A percentile compares a stretch with the other conserved stretches of the same genome.
Conservation (phyloP, 2,329 filamentous ascomycete species). For the Penicillium occitanis region DNA sequence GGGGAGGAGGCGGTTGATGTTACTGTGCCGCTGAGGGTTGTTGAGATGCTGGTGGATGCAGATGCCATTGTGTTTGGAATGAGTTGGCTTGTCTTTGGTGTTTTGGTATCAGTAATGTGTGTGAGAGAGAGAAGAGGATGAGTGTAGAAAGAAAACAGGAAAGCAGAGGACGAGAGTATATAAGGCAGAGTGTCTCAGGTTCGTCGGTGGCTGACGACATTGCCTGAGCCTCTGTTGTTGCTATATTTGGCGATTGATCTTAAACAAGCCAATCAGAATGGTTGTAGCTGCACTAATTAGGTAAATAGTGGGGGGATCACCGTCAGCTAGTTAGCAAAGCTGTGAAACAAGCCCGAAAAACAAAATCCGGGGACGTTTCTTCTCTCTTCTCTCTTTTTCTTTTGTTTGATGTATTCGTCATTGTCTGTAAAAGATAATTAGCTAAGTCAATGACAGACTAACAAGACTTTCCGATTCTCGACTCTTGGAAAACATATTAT, state of each 20-base stretch:
- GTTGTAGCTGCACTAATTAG: background rate
- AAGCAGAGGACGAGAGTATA: background rate
- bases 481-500: background rate
- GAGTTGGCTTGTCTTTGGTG: too few relatives aligned
- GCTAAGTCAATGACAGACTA: background rate
- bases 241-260: background rate
- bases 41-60: background rate
- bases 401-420: background rate
- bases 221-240: background rate
- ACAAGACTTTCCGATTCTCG: background rate
- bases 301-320: background rate
- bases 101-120: too few relatives aligned
- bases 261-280: background rate
- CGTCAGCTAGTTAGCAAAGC: background rate
- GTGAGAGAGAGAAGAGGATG: too few relatives aligned
- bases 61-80: background rate
- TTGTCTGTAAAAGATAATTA: too few relatives aligned
- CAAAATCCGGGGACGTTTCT: background rate
- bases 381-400: background rate
- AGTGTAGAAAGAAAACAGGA: background rate
- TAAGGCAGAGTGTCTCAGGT: background rate
- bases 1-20: background rate
- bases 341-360: background rate
- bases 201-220: background rate
- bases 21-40: background rate